Conservation (phyloP, 2,329 filamentous ascomycete genomes). For the Emergomyces africanus region DNA sequence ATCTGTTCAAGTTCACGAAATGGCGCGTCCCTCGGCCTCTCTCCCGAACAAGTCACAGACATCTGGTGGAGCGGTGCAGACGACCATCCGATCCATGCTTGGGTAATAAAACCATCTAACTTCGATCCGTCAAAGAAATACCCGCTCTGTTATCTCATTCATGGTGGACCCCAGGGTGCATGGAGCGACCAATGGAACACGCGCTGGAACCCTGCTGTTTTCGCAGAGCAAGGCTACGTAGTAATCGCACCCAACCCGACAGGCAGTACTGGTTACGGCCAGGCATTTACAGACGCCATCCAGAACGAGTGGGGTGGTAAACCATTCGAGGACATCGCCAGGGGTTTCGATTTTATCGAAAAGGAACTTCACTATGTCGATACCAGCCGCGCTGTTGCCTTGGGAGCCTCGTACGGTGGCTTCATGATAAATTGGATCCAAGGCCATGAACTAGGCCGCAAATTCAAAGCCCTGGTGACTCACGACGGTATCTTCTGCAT, state of each 20-base stretch:
- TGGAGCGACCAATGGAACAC: slow-evolving; percentile 45
- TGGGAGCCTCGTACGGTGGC: slow-evolving; percentile 45
- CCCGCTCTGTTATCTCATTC: slow-evolving; percentile 41
- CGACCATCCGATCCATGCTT: slow-evolving; percentile 32
- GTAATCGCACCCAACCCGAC: slow-evolving; percentile 48
- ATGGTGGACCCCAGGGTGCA: slow-evolving; percentile 40
- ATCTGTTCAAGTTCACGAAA: slow-evolving; percentile 27
- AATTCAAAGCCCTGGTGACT: slow-evolving; percentile 46
- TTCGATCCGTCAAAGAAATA: slow-evolving; percentile 37
- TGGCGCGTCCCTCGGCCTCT: slow-evolving; percentile 30
- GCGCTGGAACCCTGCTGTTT: slow-evolving; percentile 43
- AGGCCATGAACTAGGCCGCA: slow-evolving; percentile 40
- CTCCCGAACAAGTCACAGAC: slow-evolving; percentile 29
- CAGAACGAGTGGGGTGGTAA: slow-evolving; percentile 41
- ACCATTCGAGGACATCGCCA: slow-evolving; percentile 44
- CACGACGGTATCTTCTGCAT: slow-evolving; percentile 39
- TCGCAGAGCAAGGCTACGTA: slow-evolving; percentile 49
- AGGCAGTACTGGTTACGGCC: slow-evolving; percentile 45
- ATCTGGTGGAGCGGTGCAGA: slow-evolving; percentile 36
- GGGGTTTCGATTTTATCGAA: slow-evolving; percentile 41
- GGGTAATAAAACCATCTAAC: slow-evolving; percentile 35
- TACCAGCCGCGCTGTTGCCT: slow-evolving; percentile 38
- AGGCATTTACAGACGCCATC: slow-evolving; percentile 41
- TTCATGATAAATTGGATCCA: slow-evolving; percentile 50
- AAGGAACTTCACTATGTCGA: slow-evolving; percentile 41